Evolutionary conservation across 2,329 filamentous ascomycete species (phyloP).

Genomic region (Alternaria consortialis): DNA sequence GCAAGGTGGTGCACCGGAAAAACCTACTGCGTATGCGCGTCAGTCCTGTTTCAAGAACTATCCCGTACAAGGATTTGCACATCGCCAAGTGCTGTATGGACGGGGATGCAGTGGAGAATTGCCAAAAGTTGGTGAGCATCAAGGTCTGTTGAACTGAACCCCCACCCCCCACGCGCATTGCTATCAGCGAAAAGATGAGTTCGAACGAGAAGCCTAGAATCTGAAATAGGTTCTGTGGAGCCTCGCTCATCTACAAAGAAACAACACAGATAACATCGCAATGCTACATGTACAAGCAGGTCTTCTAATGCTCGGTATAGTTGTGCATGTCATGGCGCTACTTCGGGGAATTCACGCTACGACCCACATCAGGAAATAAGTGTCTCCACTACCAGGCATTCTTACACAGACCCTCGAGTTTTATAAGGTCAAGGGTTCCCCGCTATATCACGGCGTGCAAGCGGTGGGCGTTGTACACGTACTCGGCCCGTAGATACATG

Average conservation of each 20-base stretch:
- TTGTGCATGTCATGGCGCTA: background rate
- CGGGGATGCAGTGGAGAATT: slow-evolving; percentile 1
- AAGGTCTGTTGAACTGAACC: background rate
- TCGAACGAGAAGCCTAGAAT: background rate
- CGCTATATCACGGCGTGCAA: background rate
- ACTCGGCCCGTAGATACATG: background rate
- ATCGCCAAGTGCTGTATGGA: background rate
- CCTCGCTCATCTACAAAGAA: background rate
- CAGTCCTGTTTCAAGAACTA: background rate
- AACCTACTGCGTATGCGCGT: background rate
- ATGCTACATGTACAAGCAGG: background rate
- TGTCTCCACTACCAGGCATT: slow-evolving; percentile 3
- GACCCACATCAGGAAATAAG: slow-evolving; percentile 2
- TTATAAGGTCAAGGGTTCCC: slow-evolving; percentile 7
- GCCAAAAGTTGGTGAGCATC: background rate
- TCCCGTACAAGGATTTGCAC: background rate
- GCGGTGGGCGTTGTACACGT: background rate
- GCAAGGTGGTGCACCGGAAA: background rate
- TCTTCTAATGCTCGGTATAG: background rate
- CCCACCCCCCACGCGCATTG: background rate
- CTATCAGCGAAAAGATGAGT: background rate
- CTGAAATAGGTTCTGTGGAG: background rate
- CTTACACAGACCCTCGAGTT: slow-evolving; percentile 2
- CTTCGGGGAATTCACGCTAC: background rate
- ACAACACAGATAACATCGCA: background rate